Percentiles rank a stretch among this genome's conserved stretches.
Conservation (phyloP, 169 alveolate species). For the Plasmodium malariae region DNA sequence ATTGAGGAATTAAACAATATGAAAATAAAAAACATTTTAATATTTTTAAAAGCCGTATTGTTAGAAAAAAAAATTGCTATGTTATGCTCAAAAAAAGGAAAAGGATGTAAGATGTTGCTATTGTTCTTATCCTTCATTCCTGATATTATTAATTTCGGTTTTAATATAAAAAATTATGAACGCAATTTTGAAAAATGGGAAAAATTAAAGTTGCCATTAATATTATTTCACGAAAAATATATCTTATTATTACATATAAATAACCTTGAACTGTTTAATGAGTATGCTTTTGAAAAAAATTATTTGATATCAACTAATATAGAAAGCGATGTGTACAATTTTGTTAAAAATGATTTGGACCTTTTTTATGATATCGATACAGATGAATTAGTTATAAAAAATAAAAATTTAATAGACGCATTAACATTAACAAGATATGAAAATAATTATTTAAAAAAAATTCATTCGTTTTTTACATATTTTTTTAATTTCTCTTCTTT, state of each 20-base stretch:
- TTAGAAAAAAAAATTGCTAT: slow-evolving; percentile 60
- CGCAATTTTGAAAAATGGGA: slow-evolving; percentile 63
- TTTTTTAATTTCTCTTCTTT: slow-evolving; percentile 56
- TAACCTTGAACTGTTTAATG: slow-evolving; percentile 55
- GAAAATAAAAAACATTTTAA: slow-evolving; percentile 48
- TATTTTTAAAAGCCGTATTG: slow-evolving; percentile 53
- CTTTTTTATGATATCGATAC: slow-evolving; percentile 49
- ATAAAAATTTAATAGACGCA: slow-evolving; percentile 23
- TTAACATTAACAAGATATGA: slow-evolving; percentile 68
- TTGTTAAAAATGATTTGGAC: slow-evolving; percentile 27
- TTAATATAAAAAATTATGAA: slow-evolving; percentile 65
- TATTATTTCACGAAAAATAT: slow-evolving; percentile 68
- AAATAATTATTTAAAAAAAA: slow-evolving; percentile 53
- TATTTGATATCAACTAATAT: slow-evolving; percentile 54
- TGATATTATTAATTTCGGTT: slow-evolving; percentile 71
- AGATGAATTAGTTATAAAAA: slow-evolving; percentile 47
- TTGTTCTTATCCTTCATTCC: slow-evolving; percentile 62
- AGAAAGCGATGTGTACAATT: slow-evolving; percentile 60
- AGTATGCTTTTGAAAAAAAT: slow-evolving; percentile 38
- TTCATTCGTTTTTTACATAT: slow-evolving; percentile 35
- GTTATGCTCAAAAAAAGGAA: slow-evolving; percentile 61
- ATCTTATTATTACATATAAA: slow-evolving; percentile 58
- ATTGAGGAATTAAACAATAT: slow-evolving; percentile 39
- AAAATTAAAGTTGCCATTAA: slow-evolving; percentile 54
- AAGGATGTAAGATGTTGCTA: slow-evolving; percentile 25